Evolutionary conservation across 2,329 filamentous ascomycete species (phyloP).

Genomic region (Fusarium nurragi): DNA sequence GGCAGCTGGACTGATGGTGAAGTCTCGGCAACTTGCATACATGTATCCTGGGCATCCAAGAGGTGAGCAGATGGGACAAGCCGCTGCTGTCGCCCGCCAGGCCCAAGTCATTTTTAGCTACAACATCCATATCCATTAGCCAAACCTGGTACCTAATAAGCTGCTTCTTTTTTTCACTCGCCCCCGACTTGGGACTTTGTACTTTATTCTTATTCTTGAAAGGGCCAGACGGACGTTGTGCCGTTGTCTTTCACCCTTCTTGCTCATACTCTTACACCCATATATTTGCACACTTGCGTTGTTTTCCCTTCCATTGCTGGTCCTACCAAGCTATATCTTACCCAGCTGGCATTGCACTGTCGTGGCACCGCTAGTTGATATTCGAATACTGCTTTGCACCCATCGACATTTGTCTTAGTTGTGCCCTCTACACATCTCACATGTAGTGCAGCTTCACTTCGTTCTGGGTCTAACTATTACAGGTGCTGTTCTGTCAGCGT

Average conservation of each 20-base stretch:
- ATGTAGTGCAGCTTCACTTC: slow-evolving; percentile 29
- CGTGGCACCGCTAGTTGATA: slow-evolving; percentile 22
- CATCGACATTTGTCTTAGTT: slow-evolving; percentile 18
- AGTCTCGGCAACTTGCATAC: slow-evolving; percentile 33
- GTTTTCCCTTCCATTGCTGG: slow-evolving; percentile 11
- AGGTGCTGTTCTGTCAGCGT: slow-evolving; percentile 22
- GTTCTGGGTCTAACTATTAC: slow-evolving; percentile 18
- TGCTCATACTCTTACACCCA: slow-evolving; percentile 18
- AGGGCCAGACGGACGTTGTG: slow-evolving; percentile 25
- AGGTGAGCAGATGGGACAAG: slow-evolving; percentile 19
- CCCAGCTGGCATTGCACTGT: neutral
- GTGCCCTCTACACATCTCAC: slow-evolving; percentile 12
- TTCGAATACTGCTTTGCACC: slow-evolving; percentile 11
- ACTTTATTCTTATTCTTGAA: slow-evolving; percentile 2
- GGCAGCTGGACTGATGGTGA: slow-evolving; percentile 20
- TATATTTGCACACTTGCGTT: slow-evolving; percentile 19
- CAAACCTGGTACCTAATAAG: slow-evolving; percentile 28
- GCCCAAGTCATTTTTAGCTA: slow-evolving; percentile 39
- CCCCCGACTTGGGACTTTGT: slow-evolving; percentile 33
- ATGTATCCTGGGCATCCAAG: slow-evolving; percentile 36
- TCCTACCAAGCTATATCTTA: neutral
- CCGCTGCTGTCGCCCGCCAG: slow-evolving; percentile 28
- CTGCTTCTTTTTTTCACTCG: slow-evolving; percentile 22
- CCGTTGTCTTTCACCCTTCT: slow-evolving; percentile 16
- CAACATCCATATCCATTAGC: slow-evolving; percentile 17